Base-by-base conservation (phyloP, 1,139 yeast species). In the Geotrichum restrictum region DNA sequence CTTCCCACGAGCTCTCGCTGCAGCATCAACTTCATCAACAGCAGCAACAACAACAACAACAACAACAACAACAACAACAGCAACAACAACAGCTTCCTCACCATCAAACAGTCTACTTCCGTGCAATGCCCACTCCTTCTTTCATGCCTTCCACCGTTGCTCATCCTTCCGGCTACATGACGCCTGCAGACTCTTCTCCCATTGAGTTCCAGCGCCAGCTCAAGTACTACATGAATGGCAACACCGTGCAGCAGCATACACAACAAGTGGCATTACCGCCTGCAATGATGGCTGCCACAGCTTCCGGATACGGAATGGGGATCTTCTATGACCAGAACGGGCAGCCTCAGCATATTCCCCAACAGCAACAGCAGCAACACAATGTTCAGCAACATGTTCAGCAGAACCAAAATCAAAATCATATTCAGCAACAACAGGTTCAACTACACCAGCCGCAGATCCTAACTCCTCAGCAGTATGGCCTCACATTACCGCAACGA, bases 391-490 rank as follows among this genome's bases (percentile, higher is more conserved):
- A 45, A 7, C 36, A 24, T 24, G 5, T 24, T 5, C 29, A 24
- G 29, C 29, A 24, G n/a, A n/a, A n/a, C n/a, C n/a, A n/a, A n/a
- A n/a, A n/a, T n/a, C n/a, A n/a, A n/a, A n/a, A n/a, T n/a, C n/a
- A n/a, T n/a, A n/a, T n/a, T 5, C 37, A 33, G 37, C 37, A 33
- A 33, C 14, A 24, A 22, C n/a, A n/a, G n/a, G n/a, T n/a, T n/a
- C n/a, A n/a, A 13, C 45, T 21, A 13, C 21, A 10, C 37, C 44
- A 27, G 21, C 38, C 44, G n/a, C 49, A 46, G 29, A 38, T 46
- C 37, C 49, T 39, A 10, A 39, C 43, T 10, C 49, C 44, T 14
- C 49, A 46, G 34, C 48, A 45, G 3, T 45, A 45, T 24, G 27
- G 22, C n/a, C 29, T 34, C 22, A 21, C 27, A 11, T 1, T 22